Evolutionary conservation across 2,329 filamentous ascomycete genomes (phyloP), one percentile per base, ranked within the genome.

Genomic region (Aureobasidium sp.): DNA sequence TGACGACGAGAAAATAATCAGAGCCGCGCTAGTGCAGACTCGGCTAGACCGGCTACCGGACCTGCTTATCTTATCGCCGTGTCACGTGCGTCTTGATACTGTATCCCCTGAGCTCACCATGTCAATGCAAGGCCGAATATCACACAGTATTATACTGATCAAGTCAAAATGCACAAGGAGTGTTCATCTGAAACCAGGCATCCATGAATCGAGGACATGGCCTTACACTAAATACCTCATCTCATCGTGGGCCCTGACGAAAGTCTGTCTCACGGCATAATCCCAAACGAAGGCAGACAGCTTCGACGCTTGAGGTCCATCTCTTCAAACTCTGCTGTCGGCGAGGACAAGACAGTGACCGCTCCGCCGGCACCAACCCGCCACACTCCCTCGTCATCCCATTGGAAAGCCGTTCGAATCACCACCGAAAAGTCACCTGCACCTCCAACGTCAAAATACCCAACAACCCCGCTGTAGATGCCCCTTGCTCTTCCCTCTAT

Each of bases 391-490:
- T 70, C 59, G 41, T 83, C 79, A 56, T 85, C 81, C 79, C 82
- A 88, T 35, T 77, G 74, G 61, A 91, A 90, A 62, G 90, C 79
- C 42, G 85, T 90, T 21, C 91, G 79, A 57, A 97, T 97, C 1
- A 90, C 84, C 16, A 97, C 93, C 59, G 86, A 93, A 77, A 91
- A 96, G 68, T 95, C 90, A 0, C 88, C 90, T 6, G 81, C 81
- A 0, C 91, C 91, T 1, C 86, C 83, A 6, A 89, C 84, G 62
- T 95, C 90, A 66, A 95, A 79, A 69, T 95, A 97, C 0, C 91
- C 91, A 45, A 96, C 79, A 1, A 94, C 86, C 17, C 93, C 90
- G 6, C 88, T 88, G 70, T 96, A 96, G 47, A 96, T 70, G 27
- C 88, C 84, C 48, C 91, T 76, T 60, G 83, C 79, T 3, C 74